Evolutionary conservation across 495 filamentous ascomycete genomes (phyloP).

Genomic region (Hypoxylon cercidicola): DNA sequence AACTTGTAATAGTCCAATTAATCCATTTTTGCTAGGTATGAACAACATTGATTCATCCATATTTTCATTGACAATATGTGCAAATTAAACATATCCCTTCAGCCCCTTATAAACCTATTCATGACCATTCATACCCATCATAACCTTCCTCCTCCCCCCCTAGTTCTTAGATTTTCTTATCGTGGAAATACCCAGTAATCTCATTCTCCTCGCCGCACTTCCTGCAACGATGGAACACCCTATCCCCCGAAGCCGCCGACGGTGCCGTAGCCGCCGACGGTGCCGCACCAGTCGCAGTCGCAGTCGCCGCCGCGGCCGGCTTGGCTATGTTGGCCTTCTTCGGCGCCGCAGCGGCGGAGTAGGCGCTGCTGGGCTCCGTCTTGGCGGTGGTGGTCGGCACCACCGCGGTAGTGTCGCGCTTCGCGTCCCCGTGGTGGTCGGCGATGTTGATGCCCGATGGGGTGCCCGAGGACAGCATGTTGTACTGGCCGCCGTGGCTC

Average conservation of each 20-base stretch:
- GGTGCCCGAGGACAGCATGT: constrained; percentile 45
- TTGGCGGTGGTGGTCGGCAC: neutral
- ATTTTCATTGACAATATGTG: too few species aligned
- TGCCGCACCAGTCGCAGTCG: constrained; percentile 29
- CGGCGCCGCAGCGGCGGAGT: neutral
- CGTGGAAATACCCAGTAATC: constrained; percentile 41
- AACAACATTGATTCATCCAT: too few species aligned
- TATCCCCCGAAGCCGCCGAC: constrained; percentile 10
- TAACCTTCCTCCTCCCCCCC: neutral
- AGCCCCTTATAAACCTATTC: neutral
- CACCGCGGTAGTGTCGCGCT: constrained; percentile 3
- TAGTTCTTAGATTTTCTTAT: neutral
- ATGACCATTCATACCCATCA: neutral
- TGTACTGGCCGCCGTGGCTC: constrained; percentile 41
- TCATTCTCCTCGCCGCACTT: constrained; percentile 51
- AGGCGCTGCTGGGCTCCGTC: constrained; percentile 19
- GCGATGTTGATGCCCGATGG: constrained; percentile 43
- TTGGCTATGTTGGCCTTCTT: constrained; percentile 11
- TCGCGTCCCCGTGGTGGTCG: constrained; percentile 2
- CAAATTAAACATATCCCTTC: too few species aligned
- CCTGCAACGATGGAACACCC: constrained; percentile 44
- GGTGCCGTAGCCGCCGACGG: neutral
- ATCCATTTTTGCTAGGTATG: too few species aligned
- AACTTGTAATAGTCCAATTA: too few species aligned
- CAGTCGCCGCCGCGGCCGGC: constrained; percentile 31